Conservation (phyloP, 1,284 basidiomycete species). For the Austroboletus novae-zelandiae region DNA sequence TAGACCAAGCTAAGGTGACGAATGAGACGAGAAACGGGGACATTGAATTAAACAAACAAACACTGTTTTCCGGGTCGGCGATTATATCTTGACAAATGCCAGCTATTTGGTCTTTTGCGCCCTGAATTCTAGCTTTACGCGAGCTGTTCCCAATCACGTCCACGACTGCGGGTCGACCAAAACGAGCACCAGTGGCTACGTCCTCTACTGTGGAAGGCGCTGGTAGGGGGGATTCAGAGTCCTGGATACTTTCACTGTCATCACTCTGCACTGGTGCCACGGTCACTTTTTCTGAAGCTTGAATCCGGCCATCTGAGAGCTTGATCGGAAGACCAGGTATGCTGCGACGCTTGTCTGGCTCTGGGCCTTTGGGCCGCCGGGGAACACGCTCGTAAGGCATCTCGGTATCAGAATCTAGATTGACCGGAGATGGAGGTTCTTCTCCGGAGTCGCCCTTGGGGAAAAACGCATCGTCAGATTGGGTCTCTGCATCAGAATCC, state of each 20-base stretch:
- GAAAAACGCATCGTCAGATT: conserved; percentile 21
- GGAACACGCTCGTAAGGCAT: conserved; percentile 67
- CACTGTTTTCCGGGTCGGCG: conserved; percentile 81
- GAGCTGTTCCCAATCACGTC: conserved; percentile 73
- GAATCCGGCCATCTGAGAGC: conserved; percentile 73
- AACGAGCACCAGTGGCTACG: conserved; percentile 73
- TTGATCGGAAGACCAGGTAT: conserved; percentile 84
- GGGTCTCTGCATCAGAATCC: conserved; percentile 31
- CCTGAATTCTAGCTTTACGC: conserved; percentile 66
- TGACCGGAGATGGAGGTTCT: conserved; percentile 13
- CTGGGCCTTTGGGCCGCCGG: conserved; percentile 48
- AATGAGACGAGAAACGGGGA: conserved; percentile 17
- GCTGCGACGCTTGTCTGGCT: conserved; percentile 44
- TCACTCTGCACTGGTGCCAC: conserved; percentile 34
- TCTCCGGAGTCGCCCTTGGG: conserved; percentile 19
- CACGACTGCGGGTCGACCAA: conserved; percentile 77
- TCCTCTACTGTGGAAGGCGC: conserved; percentile 49
- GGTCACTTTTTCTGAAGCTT: conserved; percentile 51
- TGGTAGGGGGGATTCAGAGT: conserved; percentile 17
- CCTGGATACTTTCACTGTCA: conserved; percentile 41
- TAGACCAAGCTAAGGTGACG: conserved; percentile 65
- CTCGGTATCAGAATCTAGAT: conserved; percentile 60
- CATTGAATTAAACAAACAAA: conserved; percentile 37
- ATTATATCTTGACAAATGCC: conserved; percentile 87
- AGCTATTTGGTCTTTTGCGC: conserved; percentile 89